Conservation (phyloP, 2,329 filamentous ascomycete genomes). For the Stagonosporopsis vannaccii region DNA sequence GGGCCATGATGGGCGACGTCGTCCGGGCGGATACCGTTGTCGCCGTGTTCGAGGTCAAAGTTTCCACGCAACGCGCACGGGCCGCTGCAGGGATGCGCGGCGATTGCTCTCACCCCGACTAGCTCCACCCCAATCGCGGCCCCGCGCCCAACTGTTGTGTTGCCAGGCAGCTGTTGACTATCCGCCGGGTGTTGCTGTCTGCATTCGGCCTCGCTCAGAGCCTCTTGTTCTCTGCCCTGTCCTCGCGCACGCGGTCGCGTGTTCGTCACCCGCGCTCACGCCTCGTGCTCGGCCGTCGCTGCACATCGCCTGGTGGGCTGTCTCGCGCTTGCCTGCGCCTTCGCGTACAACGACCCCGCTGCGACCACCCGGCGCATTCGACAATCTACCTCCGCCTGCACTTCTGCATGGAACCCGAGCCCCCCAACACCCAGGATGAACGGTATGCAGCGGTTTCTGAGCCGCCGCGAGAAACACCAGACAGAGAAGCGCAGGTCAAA, state of each 20-base stretch:
- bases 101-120: constrained; percentile 8
- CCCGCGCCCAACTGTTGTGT: constrained; percentile 2
- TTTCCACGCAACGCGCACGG: constrained; percentile 9
- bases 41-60: background rate
- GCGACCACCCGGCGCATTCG: constrained; percentile 9
- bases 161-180: background rate
- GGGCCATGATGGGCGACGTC: constrained; percentile 41
- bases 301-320: background rate
- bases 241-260: constrained; percentile 9
- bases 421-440: constrained; percentile 50
- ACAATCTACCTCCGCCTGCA: constrained; percentile 2
- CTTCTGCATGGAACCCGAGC: constrained; percentile 30
- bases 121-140: constrained; percentile 14
- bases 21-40: constrained; percentile 9
- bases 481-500: constrained; percentile 47
- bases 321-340: background rate
- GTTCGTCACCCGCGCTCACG: constrained; percentile 7
- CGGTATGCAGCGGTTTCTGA: constrained; percentile 71
- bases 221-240: background rate
- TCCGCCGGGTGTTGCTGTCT: background rate
- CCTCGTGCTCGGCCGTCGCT: background rate
- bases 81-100: constrained; percentile 23
- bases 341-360: background rate
- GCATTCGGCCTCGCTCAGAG: background rate
- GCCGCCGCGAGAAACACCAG: constrained; percentile 68